These are phyloP conservation scores for Carex sylvatica DNA, from an alignment of 202 grass and related monocot species.

Conservation along the genomic window DNA sequence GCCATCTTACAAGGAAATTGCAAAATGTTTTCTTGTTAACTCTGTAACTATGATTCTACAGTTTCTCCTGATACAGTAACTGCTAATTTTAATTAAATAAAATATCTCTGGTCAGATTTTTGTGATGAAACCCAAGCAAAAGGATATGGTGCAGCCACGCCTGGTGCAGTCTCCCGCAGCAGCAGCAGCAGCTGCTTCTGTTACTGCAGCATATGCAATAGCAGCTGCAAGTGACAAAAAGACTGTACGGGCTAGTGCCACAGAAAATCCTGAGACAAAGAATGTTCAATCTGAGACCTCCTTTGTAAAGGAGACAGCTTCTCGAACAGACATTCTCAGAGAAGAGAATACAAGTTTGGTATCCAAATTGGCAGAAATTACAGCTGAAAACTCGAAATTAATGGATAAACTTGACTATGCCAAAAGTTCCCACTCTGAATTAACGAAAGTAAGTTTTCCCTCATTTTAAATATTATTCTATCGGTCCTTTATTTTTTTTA, in stretches of 20 bases:
- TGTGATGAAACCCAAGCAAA: conserved; percentile 71
- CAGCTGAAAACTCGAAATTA: conserved; percentile 64
- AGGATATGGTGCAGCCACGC: conserved; percentile 52
- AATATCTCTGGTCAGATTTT: conserved; percentile 53
- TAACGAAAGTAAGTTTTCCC: conserved; percentile 59
- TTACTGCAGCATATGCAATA: conserved; percentile 84
- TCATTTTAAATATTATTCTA: conserved; percentile 17
- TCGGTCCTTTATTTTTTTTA: not conserved
- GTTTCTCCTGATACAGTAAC: not conserved
- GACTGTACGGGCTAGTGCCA: conserved; percentile 39
- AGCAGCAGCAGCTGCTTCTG: conserved; percentile 67
- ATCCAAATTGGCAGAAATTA: conserved; percentile 59
- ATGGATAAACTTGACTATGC: conserved; percentile 57
- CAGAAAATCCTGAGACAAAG: conserved; percentile 58
- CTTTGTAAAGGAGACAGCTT: conserved; percentile 42
- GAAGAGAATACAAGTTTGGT: conserved; percentile 54
- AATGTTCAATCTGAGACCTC: conserved; percentile 42
- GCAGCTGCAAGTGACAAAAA: conserved; percentile 63
- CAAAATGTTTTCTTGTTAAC: not conserved
- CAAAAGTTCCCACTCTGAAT: conserved; percentile 58
- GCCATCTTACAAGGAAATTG: not conserved
- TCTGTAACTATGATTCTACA: not conserved
- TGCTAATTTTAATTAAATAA: not conserved
- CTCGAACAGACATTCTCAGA: conserved; percentile 44
- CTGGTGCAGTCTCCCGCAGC: conserved; percentile 84